A percentile compares a stretch with the other conserved stretches of the same genome.
These are phyloP conservation scores for Bolboschoenus planiculmis DNA, from an alignment of 176 grass and related monocot genomes.

Conservation along the genomic window DNA sequence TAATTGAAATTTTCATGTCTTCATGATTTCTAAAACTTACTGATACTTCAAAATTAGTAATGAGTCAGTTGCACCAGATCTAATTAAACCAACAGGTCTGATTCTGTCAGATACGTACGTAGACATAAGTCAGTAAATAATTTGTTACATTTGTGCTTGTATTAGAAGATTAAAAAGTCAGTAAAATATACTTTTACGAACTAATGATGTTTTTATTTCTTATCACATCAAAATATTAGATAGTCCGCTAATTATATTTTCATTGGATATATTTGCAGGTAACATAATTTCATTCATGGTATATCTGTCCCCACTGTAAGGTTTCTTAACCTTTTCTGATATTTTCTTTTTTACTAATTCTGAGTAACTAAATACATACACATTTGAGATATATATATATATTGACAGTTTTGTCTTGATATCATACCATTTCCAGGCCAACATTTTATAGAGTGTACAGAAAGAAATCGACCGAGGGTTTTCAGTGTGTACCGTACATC, in stretches of 20 bases:
- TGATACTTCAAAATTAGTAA: not conserved
- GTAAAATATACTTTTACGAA: not conserved
- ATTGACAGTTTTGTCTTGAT: not conserved
- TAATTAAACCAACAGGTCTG: not conserved
- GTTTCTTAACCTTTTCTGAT: not conserved
- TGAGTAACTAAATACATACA: not conserved
- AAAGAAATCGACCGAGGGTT: conserved; percentile 83
- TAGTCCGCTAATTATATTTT: not conserved
- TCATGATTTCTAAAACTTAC: not conserved
- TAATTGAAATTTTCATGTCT: not conserved
- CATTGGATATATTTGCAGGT: conserved; percentile 37
- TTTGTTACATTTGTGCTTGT: not conserved
- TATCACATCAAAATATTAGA: not conserved
- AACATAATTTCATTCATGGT: conserved; percentile 87
- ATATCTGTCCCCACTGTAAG: conserved; percentile 75
- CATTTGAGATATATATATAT: not conserved
- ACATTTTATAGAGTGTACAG: conserved; percentile 86
- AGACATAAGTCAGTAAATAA: not conserved
- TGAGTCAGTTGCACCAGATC: not conserved
- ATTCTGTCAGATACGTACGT: not conserved
- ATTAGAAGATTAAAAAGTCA: not conserved
- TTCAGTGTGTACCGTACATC: conserved; percentile 75
- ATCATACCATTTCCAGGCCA: conserved; percentile 35
- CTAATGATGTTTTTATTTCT: not conserved
- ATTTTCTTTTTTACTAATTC: not conserved